Base-by-base conservation (phyloP, 306 rosid species). In the Cucumis melo region DNA sequence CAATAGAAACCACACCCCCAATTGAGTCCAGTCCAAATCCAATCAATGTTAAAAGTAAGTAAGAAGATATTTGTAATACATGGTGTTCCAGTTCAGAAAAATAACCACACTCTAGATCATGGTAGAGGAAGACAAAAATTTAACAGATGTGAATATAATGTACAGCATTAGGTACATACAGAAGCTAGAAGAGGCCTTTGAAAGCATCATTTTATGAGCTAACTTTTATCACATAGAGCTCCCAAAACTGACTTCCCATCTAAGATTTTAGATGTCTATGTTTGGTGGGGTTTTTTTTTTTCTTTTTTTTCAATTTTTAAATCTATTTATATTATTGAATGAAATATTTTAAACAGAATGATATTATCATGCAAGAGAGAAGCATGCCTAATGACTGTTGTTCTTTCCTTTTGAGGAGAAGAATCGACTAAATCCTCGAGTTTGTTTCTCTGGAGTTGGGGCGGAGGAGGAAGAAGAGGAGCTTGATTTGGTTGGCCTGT, bases 351-450 rank as follows among this genome's bases (percentile, higher is more conserved):
- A 51, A 48, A 57, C 73, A 71, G 77, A 82, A 76, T 78, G 73
- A 36, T 44, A 50, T 78, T 78, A 16, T 29, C 55, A 55, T 64
- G 86, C 77, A 74, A 62, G 80, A 73, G 20, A 81, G 76, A 77
- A 63, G 88, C 88, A 84, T 75, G 80, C 83, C 87, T 86, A 95
- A 80, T 84, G 88, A 71, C 86, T 27, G 29, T 27, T 78, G 9
- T 81, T 88, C 83, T 90, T 90, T 67, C 86, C 92, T 83, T 92
- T 95, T 4, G 99, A 79, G 78, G 98, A 92, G 78, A 95, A 95
- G 93, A 95, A 95, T 86, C 99, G 86, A 84, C 96, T 95, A 72
- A 95, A 88, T 29, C 97, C 98, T 12, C 96, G 84, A 1, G 87
- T 77, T 27, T 92, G 92, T 77, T 92, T 95, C 89, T 95, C 99